Evolutionary conservation across 2,329 filamentous ascomycete species (phyloP), one percentile per base, ranked within the genome.

Genomic region (Neonectria neomacrospora): DNA sequence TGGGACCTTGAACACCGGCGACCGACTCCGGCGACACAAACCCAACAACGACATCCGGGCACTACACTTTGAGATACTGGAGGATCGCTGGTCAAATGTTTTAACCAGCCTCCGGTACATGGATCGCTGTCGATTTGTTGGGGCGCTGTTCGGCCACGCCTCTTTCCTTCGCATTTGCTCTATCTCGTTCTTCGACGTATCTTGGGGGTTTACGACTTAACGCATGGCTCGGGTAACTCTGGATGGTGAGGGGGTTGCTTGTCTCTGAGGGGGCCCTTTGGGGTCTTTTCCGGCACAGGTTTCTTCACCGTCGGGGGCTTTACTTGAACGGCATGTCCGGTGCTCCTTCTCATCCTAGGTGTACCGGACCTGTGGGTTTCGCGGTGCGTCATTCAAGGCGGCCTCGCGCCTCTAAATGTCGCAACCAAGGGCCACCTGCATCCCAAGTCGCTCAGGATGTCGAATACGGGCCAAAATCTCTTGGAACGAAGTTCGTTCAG

Each of bases 101-200:
- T 59, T 70, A 68, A 56, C 58, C 59, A 68, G 57, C 57, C 65
- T 68, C 60, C 56, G 58, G 70, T 69, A 63, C 62, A 70, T 68
- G 66, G 68, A 67, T 72, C 67, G 61, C 63, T 65, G 70, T 71
- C 68, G 67, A 73, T 20, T 67, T 64, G 71, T 71, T 71, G 63
- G 67, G 61, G 64, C 72, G 67, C 69, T 59, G 65, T 65, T 67
- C 68, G 65, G 63, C 66, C 56, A 68, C 61, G 70, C 70, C 64
- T 71, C 62, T 73, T 77, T 74, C 73, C 64, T 70, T 74, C 73
- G 71, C 77, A 75, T 73, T 71, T 76, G 75, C 74, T 79, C 74
- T 79, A 78, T 79, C 77, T 80, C 71, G 78, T 79, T 80, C 78
- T 81, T 79, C 76, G 77, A 80, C 76, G 71, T 70, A 73, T 76